These are phyloP conservation scores for Aspergillus panamensis DNA, from an alignment of 495 filamentous ascomycete genomes.

Conservation along the genomic window DNA sequence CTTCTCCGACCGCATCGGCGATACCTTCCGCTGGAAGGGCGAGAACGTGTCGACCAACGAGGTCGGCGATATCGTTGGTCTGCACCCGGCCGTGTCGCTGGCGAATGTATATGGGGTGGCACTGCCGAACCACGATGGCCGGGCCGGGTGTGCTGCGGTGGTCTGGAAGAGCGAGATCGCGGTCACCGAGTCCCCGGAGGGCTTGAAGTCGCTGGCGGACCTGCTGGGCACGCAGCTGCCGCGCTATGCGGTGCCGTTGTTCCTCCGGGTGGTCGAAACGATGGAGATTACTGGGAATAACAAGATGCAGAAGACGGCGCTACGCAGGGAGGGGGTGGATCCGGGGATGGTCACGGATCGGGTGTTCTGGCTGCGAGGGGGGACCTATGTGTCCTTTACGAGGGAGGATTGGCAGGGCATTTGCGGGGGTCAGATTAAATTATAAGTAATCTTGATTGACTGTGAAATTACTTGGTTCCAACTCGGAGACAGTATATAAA, in stretches of 20 bases:
- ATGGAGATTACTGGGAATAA: slow-evolving; percentile 6
- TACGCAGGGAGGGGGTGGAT: slow-evolving; percentile 4
- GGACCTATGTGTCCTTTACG: slow-evolving; percentile 1
- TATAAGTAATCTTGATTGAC: too few relatives aligned
- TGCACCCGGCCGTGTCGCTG: background rate
- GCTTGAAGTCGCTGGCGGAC: background rate
- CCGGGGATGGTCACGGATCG: background rate
- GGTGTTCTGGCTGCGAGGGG: slow-evolving; percentile 6
- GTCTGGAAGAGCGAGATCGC: background rate
- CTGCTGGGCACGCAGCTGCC: background rate
- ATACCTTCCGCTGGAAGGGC: slow-evolving; percentile 9
- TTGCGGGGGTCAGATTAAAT: background rate
- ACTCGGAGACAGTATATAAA: too few relatives aligned
- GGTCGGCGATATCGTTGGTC: background rate
- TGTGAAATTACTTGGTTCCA: too few relatives aligned
- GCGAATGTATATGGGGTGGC: slow-evolving; percentile 7
- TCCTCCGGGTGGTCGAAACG: background rate
- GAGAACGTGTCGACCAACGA: slow-evolving; percentile 15
- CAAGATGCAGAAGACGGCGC: slow-evolving; percentile 8
- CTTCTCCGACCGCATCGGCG: slow-evolving; percentile 10
- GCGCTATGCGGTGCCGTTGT: slow-evolving; percentile 11
- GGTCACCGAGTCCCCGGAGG: background rate
- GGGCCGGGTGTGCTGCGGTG: slow-evolving; percentile 8
- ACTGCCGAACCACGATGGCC: slow-evolving; percentile 5
- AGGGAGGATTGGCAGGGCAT: slow-evolving; percentile 4